Conservation (phyloP, 2,329 filamentous ascomycete genomes). For the Neurospora sp. region DNA sequence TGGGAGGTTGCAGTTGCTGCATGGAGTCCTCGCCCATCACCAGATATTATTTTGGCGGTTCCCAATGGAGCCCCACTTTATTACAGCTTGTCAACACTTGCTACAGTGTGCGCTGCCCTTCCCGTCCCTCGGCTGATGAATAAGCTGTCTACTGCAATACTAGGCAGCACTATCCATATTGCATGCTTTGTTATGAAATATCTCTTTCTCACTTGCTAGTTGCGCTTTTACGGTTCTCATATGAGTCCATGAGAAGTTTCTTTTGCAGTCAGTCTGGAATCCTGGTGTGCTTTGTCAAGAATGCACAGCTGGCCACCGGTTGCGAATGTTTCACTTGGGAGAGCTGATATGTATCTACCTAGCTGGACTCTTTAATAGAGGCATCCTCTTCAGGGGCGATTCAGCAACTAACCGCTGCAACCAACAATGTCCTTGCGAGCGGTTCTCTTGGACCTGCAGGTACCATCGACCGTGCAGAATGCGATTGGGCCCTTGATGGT, state of each 20-base stretch:
- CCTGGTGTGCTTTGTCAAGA: background rate
- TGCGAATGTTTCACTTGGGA: background rate
- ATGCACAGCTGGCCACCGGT: background rate
- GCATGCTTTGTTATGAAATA: background rate
- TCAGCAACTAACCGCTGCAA: background rate
- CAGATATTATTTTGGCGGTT: conserved; percentile 18
- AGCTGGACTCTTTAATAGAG: background rate
- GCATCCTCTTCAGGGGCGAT: background rate
- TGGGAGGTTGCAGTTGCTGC: conserved; percentile 1
- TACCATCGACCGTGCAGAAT: background rate
- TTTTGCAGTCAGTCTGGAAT: background rate
- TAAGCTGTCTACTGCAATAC: background rate
- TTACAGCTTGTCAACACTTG: background rate
- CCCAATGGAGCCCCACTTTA: background rate
- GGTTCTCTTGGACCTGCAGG: background rate
- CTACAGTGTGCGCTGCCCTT: background rate
- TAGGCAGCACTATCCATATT: background rate
- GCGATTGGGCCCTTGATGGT: background rate
- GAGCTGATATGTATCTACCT: background rate
- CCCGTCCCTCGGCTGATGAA: background rate
- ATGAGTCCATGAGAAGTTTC: background rate
- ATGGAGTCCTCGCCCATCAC: conserved; percentile 7
- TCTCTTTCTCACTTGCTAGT: background rate
- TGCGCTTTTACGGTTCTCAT: background rate
- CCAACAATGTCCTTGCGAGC: background rate